These are phyloP conservation scores for Blastobotrys aristatus DNA, from an alignment of 1,139 yeast genomes.

Conservation along the genomic window DNA sequence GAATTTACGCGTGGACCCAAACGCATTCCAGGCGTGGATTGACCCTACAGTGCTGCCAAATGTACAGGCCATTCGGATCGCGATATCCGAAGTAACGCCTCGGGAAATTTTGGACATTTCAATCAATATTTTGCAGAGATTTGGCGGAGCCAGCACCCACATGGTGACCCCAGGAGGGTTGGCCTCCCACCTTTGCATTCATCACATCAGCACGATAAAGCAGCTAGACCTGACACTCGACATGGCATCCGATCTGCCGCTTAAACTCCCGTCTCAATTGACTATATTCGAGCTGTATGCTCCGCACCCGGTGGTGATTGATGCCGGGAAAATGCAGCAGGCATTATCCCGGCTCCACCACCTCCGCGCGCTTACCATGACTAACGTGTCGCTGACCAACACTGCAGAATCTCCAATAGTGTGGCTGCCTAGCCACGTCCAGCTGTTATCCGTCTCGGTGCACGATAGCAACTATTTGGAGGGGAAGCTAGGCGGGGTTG, in stretches of 20 bases:
- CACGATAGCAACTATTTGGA: constrained; percentile 8
- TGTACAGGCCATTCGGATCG: neutral
- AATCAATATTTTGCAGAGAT: neutral
- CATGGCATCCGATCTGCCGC: neutral
- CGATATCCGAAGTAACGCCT: neutral
- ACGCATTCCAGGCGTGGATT: neutral
- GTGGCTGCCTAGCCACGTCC: constrained; percentile 9
- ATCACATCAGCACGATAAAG: neutral
- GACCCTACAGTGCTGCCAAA: constrained; percentile 1
- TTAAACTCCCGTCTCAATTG: neutral
- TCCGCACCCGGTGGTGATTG: neutral
- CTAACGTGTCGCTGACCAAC: constrained; percentile 8
- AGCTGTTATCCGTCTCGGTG: neutral
- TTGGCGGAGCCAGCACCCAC: neutral
- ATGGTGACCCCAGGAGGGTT: neutral
- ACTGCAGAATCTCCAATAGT: neutral
- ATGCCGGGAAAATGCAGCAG: neutral
- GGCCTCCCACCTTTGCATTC: neutral
- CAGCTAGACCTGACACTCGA: neutral
- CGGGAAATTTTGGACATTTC: neutral
- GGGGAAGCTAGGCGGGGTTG: constrained; percentile 7
- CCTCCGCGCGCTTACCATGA: neutral
- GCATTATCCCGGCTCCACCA: neutral
- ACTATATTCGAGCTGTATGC: constrained; percentile 1
- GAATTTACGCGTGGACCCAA: neutral